These are phyloP conservation scores for Hypericum perforatum DNA, from an alignment of 345 rosid species.

Conservation along the genomic window DNA sequence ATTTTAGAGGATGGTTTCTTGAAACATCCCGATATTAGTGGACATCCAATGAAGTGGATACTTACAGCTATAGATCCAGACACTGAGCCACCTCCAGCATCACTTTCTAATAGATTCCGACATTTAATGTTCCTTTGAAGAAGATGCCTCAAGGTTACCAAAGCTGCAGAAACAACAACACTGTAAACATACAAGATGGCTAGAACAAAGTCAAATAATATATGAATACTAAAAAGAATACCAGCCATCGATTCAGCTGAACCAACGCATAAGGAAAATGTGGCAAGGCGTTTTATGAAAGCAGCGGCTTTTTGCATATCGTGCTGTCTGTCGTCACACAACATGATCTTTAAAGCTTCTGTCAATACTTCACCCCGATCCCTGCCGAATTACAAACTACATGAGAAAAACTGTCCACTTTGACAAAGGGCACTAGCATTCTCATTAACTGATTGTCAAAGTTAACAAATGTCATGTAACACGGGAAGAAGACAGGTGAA, in stretches of 20 bases:
- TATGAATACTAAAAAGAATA: constrained; percentile 12
- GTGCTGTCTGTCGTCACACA: constrained; percentile 87
- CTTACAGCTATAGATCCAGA: constrained; percentile 81
- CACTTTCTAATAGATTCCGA: constrained; percentile 83
- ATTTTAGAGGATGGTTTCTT: too few species aligned
- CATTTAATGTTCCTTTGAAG: constrained; percentile 83
- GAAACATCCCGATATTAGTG: too few species aligned
- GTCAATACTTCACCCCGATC: constrained; percentile 77
- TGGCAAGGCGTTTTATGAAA: constrained; percentile 81
- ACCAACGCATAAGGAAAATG: constrained; percentile 67
- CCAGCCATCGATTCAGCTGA: constrained; percentile 92
- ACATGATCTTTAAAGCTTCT: constrained; percentile 87
- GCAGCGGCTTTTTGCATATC: constrained; percentile 99
- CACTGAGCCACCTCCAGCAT: constrained; percentile 95
- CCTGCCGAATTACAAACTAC: constrained; percentile 30
- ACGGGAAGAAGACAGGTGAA: too few species aligned
- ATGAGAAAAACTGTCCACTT: constrained; percentile 1
- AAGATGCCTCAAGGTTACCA: constrained; percentile 72
- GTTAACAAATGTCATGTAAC: too few species aligned
- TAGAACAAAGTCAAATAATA: background rate
- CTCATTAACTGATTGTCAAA: too few species aligned
- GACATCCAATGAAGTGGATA: background rate
- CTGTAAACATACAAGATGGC: constrained; percentile 1
- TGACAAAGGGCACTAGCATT: too few species aligned
- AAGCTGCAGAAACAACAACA: constrained; percentile 32